A percentile compares a stretch with the other conserved stretches of the same genome.
Evolutionary conservation across 2,329 filamentous ascomycete genomes (phyloP).

Genomic region (Monosporascus sp.): DNA sequence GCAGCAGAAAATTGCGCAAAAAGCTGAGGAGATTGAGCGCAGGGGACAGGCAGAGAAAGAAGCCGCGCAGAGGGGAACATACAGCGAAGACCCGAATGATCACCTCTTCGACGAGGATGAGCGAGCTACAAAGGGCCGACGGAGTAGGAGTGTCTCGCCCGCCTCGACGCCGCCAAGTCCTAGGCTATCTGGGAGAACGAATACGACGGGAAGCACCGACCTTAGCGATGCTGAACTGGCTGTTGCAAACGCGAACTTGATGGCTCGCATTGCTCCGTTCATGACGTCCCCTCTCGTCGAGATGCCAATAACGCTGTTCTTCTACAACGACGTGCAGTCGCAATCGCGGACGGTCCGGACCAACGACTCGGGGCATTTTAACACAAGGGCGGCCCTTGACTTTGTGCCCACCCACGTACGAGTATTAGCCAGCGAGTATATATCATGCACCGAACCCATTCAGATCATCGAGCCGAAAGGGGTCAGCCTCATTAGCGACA

Average conservation of each 20-base stretch:
- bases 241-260: conserved; percentile 78
- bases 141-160: conserved; percentile 9
- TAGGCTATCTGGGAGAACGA: conserved; percentile 32
- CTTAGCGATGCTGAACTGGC: conserved; percentile 73
- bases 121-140: conserved; percentile 28
- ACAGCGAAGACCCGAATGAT: conserved; percentile 53
- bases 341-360: conserved; percentile 81
- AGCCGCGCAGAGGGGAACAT: conserved; percentile 64
- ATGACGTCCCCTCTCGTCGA: conserved; percentile 76
- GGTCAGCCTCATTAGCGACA: conserved; percentile 91
- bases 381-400: conserved; percentile 70
- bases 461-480: conserved; percentile 71
- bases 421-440: conserved; percentile 76
- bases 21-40: conserved; percentile 72
- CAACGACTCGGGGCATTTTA: conserved; percentile 85
- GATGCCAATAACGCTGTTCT: conserved; percentile 83
- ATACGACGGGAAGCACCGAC: conserved; percentile 36
- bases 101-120: conserved; percentile 43
- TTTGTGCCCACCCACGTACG: conserved; percentile 89
- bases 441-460: conserved; percentile 77
- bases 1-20: conserved; percentile 62
- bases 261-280: conserved; percentile 84
- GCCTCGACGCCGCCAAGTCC: conserved; percentile 40
- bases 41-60: conserved; percentile 67
- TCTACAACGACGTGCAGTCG: conserved; percentile 81